A percentile compares a stretch with the other conserved stretches of the same genome.
phyloP scores from a whole-genome alignment of 441 rosid genomes.

The Croton laevigatus region DNA sequence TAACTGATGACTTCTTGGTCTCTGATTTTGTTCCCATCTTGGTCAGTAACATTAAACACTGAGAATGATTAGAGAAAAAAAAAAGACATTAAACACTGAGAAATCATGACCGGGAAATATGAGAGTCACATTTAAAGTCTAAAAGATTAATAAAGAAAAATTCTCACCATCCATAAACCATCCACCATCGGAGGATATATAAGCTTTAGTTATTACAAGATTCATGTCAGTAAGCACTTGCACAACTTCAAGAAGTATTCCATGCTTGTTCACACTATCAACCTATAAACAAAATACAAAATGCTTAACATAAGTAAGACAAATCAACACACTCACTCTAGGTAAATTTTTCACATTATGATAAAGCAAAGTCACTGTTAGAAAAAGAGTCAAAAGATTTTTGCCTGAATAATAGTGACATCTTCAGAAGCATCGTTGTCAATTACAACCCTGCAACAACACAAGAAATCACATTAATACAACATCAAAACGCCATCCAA shows the following conservation, averaged over 20 bases:
- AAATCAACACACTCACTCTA: not conserved
- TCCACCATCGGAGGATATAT: constrained; percentile 86
- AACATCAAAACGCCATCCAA: not conserved
- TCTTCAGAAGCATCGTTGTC: constrained; percentile 64
- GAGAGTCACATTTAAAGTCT: constrained; percentile 3
- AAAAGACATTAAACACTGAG: no score
- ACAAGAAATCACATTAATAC: constrained; percentile 17
- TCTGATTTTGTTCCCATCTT: constrained; percentile 71
- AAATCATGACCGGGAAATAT: constrained; percentile 9
- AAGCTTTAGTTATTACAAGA: constrained; percentile 77
- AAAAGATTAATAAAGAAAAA: constrained; percentile 9
- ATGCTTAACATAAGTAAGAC: not conserved
- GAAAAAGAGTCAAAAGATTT: not conserved
- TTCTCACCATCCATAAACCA: constrained; percentile 91
- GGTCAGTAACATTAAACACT: constrained; percentile 81
- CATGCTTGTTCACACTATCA: constrained; percentile 79
- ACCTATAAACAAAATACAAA: constrained; percentile 48
- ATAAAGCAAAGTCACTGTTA: constrained; percentile 10
- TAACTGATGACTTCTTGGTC: constrained; percentile 62
- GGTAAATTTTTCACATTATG: no score
- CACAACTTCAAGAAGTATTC: constrained; percentile 81
- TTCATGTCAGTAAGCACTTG: constrained; percentile 89
- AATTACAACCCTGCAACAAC: constrained; percentile 68
- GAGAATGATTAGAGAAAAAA: no score
- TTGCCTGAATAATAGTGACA: constrained; percentile 81